These are phyloP conservation scores for Musa beccarii DNA, from an alignment of 176 grass and related monocot genomes.

Conservation along the genomic window DNA sequence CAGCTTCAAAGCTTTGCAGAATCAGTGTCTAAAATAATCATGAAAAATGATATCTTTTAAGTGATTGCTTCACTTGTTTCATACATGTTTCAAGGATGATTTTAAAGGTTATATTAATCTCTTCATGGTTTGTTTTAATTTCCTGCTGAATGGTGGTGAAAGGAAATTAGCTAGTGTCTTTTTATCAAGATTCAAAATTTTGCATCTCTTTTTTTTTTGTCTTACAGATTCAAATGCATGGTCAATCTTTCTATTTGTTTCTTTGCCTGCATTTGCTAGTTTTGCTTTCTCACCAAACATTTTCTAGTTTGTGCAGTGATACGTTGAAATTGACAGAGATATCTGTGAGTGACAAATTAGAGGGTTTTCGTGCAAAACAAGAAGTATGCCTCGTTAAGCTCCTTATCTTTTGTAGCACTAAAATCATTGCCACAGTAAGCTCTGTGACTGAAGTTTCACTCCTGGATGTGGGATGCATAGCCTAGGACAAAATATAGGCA, in stretches of 20 bases:
- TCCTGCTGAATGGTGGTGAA: background rate
- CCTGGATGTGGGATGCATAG: no score
- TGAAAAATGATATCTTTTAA: no score
- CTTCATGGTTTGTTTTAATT: background rate
- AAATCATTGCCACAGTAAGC: background rate
- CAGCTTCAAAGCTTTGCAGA: no score
- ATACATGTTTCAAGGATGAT: background rate
- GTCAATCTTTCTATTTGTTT: background rate
- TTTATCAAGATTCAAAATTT: background rate
- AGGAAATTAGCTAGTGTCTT: background rate
- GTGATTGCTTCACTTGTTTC: background rate
- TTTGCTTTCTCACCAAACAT: constrained; percentile 3
- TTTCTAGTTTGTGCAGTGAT: constrained; percentile 26
- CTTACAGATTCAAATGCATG: background rate
- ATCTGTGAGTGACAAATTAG: constrained; percentile 91
- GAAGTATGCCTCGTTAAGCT: constrained; percentile 42
- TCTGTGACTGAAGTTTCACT: no score
- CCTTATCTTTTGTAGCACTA: background rate
- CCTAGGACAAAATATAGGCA: background rate
- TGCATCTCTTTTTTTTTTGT: background rate
- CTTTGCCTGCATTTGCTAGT: background rate
- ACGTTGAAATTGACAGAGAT: constrained; percentile 77
- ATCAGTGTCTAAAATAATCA: no score
- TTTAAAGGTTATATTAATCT: background rate
- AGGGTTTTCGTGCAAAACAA: constrained; percentile 82